Percentiles rank a stretch among this genome's conserved stretches.
These are phyloP conservation scores for Pichia sp. DNA, from an alignment of 1,139 yeast genomes.

Conservation along the genomic window DNA sequence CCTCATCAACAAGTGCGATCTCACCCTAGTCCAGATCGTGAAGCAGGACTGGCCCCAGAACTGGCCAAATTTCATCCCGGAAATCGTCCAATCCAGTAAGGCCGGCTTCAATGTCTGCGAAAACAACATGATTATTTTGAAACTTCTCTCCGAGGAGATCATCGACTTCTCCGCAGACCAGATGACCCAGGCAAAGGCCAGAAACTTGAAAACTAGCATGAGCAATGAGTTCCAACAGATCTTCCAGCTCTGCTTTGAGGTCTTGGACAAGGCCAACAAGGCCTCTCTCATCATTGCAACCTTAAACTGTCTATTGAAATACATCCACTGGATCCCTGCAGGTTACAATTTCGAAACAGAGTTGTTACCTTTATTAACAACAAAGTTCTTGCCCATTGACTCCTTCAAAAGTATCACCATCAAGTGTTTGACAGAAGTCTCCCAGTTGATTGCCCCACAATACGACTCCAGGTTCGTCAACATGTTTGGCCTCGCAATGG, in stretches of 20 bases:
- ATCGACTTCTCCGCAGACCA: constrained; percentile 93
- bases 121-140: constrained; percentile 90
- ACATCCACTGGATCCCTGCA: constrained; percentile 91
- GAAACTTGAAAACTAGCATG: constrained; percentile 76
- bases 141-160: constrained; percentile 88
- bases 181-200: constrained; percentile 93
- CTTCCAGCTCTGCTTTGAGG: constrained; percentile 88
- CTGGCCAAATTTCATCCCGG: constrained; percentile 97
- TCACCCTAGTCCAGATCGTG: constrained; percentile 86
- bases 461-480: constrained; percentile 66
- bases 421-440: constrained; percentile 89
- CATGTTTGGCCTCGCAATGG: constrained; percentile 72
- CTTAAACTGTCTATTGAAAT: constrained; percentile 73
- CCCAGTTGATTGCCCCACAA: constrained; percentile 57
- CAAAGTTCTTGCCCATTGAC: constrained; percentile 70
- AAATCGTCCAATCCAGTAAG: constrained; percentile 78
- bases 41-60: constrained; percentile 99
- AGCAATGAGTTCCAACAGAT: constrained; percentile 88
- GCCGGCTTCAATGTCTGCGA: constrained; percentile 92
- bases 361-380: constrained; percentile 63
- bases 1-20: constrained; percentile 85
- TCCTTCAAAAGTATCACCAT: constrained; percentile 82
- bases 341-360: constrained; percentile 88
- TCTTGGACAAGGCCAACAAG: constrained; percentile 80
- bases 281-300: constrained; percentile 84